Conservation (phyloP, 2,329 filamentous ascomycete species). For the Leptoxyphium fumago region DNA sequence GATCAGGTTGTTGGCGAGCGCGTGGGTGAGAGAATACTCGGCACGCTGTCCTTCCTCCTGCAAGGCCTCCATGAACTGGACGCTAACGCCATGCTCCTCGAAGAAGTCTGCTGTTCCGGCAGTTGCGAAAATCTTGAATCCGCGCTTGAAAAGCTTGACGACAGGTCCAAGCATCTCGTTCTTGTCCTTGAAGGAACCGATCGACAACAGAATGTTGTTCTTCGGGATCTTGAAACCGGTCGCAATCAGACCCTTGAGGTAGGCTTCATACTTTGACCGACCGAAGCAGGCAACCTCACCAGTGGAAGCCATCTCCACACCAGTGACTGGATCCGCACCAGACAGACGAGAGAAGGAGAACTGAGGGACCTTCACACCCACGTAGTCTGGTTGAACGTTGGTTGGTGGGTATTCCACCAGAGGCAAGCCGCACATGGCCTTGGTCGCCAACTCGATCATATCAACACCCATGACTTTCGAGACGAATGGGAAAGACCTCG, state of each 20-base stretch:
- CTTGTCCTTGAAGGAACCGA: slow-evolving; percentile 97
- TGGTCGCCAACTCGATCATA: slow-evolving; percentile 95
- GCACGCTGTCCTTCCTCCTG: slow-evolving; percentile 70
- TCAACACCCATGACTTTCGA: slow-evolving; percentile 98
- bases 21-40: slow-evolving; percentile 93
- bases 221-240: slow-evolving; percentile 95
- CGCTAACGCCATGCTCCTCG: slow-evolving; percentile 78
- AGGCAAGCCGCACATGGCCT: slow-evolving; percentile 79
- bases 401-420: slow-evolving; percentile 69
- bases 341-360: slow-evolving; percentile 98
- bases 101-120: slow-evolving; percentile 94
- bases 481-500: slow-evolving; percentile 92
- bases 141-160: slow-evolving; percentile 73
- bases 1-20: slow-evolving; percentile 93
- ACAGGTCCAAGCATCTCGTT: slow-evolving; percentile 91
- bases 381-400: slow-evolving; percentile 63
- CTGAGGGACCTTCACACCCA: slow-evolving; percentile 95
- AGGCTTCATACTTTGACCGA: slow-evolving; percentile 90
- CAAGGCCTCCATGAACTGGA: slow-evolving; percentile 86
- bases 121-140: slow-evolving; percentile 91
- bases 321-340: slow-evolving; percentile 86
- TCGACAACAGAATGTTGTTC: slow-evolving; percentile 87
- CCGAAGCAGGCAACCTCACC: slow-evolving; percentile 97
- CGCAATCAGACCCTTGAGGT: slow-evolving; percentile 87
- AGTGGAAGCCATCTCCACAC: slow-evolving; percentile 98